A percentile compares a stretch with the other conserved stretches of the same genome.
These are phyloP conservation scores for Calocera viscosa DNA, from an alignment of 768 basidiomycete genomes.

Conservation along the genomic window DNA sequence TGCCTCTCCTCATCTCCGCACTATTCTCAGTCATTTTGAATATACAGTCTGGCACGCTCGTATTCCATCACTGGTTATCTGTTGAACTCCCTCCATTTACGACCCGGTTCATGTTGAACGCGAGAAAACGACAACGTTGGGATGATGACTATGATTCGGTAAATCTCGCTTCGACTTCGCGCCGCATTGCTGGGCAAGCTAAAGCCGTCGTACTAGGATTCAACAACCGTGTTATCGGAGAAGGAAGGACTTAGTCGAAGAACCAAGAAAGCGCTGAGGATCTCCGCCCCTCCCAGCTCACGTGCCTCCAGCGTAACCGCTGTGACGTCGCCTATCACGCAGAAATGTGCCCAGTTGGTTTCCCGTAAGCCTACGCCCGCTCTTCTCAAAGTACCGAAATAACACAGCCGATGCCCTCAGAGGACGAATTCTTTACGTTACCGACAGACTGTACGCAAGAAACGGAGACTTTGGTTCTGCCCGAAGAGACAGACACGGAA, in stretches of 20 bases:
- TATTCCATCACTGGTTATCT: background rate
- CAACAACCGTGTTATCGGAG: background rate
- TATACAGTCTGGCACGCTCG: background rate
- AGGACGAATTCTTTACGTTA: background rate
- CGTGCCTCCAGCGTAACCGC: constrained; percentile 2
- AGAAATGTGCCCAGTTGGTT: background rate
- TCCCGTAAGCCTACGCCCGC: background rate
- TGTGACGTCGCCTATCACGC: background rate
- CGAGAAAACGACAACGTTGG: background rate
- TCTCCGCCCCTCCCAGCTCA: background rate
- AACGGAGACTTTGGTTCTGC: background rate
- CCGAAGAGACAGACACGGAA: background rate
- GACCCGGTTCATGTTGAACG: background rate
- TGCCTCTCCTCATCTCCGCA: background rate
- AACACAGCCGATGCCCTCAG: background rate
- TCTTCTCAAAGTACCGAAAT: background rate
- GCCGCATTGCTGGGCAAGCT: background rate
- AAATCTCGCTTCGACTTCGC: background rate
- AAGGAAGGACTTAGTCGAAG: background rate
- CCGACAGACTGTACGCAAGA: background rate
- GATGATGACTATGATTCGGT: background rate
- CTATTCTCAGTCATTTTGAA: background rate
- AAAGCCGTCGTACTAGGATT: background rate
- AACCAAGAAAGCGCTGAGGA: background rate
- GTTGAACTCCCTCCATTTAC: background rate